Percentiles rank a stretch among this genome's conserved stretches.
Evolutionary conservation across 331 rosid genomes (phyloP).

Genomic region (Quercus phellos): DNA sequence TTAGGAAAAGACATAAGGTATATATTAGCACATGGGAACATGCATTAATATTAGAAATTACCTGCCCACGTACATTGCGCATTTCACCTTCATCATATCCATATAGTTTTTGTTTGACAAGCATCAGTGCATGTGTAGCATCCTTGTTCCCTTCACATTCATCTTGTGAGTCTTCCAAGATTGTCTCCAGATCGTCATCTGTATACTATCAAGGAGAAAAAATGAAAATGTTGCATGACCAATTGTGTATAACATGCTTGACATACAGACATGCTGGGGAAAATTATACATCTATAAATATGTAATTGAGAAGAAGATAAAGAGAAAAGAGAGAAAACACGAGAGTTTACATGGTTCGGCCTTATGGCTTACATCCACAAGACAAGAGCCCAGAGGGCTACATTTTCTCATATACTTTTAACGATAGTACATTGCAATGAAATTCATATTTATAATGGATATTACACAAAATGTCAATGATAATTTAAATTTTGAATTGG

Average conservation of each 20-base stretch:
- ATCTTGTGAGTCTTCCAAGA: slow-evolving; percentile 61
- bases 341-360: no score
- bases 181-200: slow-evolving; percentile 61
- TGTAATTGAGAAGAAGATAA: no score
- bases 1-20: not conserved
- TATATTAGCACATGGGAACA: not conserved
- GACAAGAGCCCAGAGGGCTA: no score
- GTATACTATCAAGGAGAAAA: slow-evolving; percentile 45
- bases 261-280: not conserved
- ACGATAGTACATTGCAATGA: no score
- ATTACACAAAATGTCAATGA: no score
- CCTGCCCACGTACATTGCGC: slow-evolving; percentile 91
- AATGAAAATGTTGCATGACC: slow-evolving; percentile 1
- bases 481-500: no score
- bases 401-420: no score
- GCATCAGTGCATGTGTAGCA: slow-evolving; percentile 85
- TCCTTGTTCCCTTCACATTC: slow-evolving; percentile 88
- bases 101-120: slow-evolving; percentile 88
- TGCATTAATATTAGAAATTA: slow-evolving; percentile 21
- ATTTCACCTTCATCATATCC: slow-evolving; percentile 94
- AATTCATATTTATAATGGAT: no score
- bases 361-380: no score
- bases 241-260: slow-evolving; percentile 2
- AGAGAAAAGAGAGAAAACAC: no score
- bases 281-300: not conserved